Base-by-base conservation (phyloP, 2,329 filamentous ascomycete species). In the Pyricularia pennisetigena region DNA sequence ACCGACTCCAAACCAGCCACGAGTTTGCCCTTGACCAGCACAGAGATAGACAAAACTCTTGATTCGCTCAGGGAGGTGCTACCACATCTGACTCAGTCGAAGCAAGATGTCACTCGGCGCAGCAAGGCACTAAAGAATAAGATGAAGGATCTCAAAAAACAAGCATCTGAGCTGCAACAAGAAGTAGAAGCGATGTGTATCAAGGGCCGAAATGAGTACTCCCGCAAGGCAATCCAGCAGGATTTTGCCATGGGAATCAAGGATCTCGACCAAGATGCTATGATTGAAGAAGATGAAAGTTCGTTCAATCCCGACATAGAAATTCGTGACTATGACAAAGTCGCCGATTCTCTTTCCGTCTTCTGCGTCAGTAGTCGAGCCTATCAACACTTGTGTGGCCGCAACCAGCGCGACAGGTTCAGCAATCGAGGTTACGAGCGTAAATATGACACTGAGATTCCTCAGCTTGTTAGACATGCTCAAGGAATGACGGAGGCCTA, bases 281-380 rank as follows among this genome's bases (percentile, higher is more conserved):
- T 76, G 0, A 77, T 79, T 3, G 83, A 86, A 70, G 79, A 85
- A 70, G 81, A 88, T 63, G 84, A 84, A 24, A 80, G 79, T 0
- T 79, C 79, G 9, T 88, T 87, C 71, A 77, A 88, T 70, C 84
- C 85, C 0, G 81, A 84, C 1, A 20, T 32, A 9, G 29, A 35
- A 1, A 4, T 79, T 2, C 81, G 86, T 10, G 82, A 90, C 71
- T 90, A 90, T 67, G 81, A 85, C 0, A 75, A 85, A 62, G 80
- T 89, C 8, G 86, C 85, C 0, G 75, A 75, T 9, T 79, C 78
- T 0, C 78, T 91, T 0, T 83, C 86, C 0, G 87, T 90, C 1
- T 91, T 89, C 72, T 90, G 87, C 70, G 85, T 90, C 20, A 88
- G 85, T 69, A 85, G 84, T 64, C 79, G 84, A 63, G 87, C 83